These are phyloP conservation scores for Biscogniauxia marginata DNA, from an alignment of 2,329 filamentous ascomycete species.

Conservation along the genomic window DNA sequence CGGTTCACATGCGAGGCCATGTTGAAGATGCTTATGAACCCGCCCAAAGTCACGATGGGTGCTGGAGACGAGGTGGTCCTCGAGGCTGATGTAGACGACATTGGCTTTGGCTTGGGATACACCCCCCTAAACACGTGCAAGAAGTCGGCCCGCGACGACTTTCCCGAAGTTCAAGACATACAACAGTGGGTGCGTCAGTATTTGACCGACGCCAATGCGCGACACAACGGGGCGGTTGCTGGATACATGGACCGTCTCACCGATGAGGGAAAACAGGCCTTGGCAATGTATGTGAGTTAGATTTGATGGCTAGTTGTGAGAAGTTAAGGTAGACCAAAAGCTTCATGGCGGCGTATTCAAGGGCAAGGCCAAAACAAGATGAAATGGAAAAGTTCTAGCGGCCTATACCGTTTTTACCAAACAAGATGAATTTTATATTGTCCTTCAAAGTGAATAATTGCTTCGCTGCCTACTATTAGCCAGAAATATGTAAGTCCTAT, in stretches of 20 bases:
- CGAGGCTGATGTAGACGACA: conserved; percentile 91
- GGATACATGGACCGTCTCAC: conserved; percentile 71
- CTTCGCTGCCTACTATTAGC: too few species aligned
- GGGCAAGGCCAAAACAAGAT: not conserved
- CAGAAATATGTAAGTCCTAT: too few species aligned
- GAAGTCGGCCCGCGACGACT: conserved; percentile 71
- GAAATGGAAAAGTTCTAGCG: not conserved
- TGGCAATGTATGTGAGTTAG: conserved; percentile 48
- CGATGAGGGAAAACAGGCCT: conserved; percentile 55
- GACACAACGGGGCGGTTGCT: conserved; percentile 68
- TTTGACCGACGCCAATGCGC: conserved; percentile 73
- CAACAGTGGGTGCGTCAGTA: conserved; percentile 82
- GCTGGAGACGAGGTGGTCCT: conserved; percentile 73
- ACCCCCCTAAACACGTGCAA: conserved; percentile 91
- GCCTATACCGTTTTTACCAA: not conserved
- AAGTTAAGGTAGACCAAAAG: conserved; percentile 6
- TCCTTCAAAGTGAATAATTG: too few species aligned
- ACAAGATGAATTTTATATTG: too few species aligned
- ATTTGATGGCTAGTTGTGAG: not conserved
- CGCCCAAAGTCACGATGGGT: conserved; percentile 65
- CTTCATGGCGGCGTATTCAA: not conserved
- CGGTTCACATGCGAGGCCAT: conserved; percentile 85
- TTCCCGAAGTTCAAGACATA: conserved; percentile 78
- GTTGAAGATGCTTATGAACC: conserved; percentile 84
- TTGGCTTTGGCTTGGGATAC: conserved; percentile 92